Evolutionary conservation across 2,329 filamentous ascomycete species (phyloP).

Genomic region (Aspergillus bombycis): DNA sequence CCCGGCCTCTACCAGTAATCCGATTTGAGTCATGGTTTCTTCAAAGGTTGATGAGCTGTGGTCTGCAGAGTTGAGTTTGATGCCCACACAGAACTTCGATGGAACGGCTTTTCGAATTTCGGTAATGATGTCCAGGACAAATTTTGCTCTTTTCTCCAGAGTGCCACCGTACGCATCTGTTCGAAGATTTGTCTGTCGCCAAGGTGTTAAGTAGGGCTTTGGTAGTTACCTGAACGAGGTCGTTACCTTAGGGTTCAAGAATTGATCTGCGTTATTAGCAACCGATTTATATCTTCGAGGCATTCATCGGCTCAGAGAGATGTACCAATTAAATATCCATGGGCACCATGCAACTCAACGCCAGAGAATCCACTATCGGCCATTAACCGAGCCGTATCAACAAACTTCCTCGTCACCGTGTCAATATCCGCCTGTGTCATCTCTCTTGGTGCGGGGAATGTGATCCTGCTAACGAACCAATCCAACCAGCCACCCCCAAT

Average conservation of each 20-base stretch:
- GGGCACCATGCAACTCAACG: constrained; percentile 57
- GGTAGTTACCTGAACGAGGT: not conserved
- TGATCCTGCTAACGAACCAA: constrained; percentile 29
- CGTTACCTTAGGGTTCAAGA: constrained; percentile 40
- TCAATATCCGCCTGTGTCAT: constrained; percentile 61
- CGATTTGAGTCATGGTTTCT: constrained; percentile 62
- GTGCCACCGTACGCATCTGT: constrained; percentile 54
- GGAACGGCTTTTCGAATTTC: constrained; percentile 48
- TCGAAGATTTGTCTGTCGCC: constrained; percentile 47
- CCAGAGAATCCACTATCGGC: constrained; percentile 57
- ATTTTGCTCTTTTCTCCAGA: constrained; percentile 48
- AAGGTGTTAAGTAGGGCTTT: not conserved
- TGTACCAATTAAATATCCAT: constrained; percentile 53
- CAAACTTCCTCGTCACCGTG: constrained; percentile 57
- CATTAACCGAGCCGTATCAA: constrained; percentile 54
- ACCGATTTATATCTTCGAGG: not conserved
- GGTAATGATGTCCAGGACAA: constrained; percentile 50
- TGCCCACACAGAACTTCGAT: constrained; percentile 48
- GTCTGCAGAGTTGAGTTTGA: constrained; percentile 58
- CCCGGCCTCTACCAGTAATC: constrained; percentile 44
- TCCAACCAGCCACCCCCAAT: constrained; percentile 44
- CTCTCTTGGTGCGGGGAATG: constrained; percentile 57
- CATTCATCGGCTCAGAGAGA: constrained; percentile 20
- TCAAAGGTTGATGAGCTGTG: constrained; percentile 42
- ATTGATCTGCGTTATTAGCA: constrained; percentile 34